These are phyloP conservation scores for Glycine soja DNA, from an alignment of 306 rosid genomes.

Conservation along the genomic window DNA sequence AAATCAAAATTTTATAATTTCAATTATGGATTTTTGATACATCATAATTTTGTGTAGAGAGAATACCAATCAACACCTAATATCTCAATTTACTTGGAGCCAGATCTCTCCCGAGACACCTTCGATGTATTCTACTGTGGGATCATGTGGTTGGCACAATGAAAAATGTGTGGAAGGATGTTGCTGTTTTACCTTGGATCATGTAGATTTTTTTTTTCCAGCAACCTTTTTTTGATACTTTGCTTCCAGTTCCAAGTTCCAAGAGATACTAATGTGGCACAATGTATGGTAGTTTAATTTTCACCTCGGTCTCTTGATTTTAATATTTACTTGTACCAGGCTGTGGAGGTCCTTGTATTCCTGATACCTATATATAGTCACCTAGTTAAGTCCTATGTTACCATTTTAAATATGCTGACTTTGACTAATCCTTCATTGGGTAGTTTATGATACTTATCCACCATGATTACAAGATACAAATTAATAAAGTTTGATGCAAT, in stretches of 20 bases:
- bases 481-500: constrained; percentile 22
- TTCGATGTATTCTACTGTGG: no score
- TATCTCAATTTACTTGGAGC: no score
- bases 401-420: constrained; percentile 18
- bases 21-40: no score
- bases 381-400: not conserved
- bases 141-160: no score
- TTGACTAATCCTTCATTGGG: constrained; percentile 6
- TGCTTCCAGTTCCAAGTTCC: constrained; percentile 7
- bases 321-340: not conserved
- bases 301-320: no score
- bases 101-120: no score
- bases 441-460: constrained; percentile 15
- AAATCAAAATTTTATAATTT: no score
- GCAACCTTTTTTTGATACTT: not conserved
- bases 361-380: constrained; percentile 19
- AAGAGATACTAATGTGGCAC: not conserved
- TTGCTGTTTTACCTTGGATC: no score
- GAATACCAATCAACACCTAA: no score
- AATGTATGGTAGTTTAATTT: constrained; percentile 17
- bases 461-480: constrained; percentile 1
- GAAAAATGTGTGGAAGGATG: no score
- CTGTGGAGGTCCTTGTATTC: constrained; percentile 8
- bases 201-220: not conserved
- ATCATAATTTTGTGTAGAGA: no score